Base-by-base conservation (phyloP, 2,329 filamentous ascomycete genomes). In the Ciborinia camelliae region DNA sequence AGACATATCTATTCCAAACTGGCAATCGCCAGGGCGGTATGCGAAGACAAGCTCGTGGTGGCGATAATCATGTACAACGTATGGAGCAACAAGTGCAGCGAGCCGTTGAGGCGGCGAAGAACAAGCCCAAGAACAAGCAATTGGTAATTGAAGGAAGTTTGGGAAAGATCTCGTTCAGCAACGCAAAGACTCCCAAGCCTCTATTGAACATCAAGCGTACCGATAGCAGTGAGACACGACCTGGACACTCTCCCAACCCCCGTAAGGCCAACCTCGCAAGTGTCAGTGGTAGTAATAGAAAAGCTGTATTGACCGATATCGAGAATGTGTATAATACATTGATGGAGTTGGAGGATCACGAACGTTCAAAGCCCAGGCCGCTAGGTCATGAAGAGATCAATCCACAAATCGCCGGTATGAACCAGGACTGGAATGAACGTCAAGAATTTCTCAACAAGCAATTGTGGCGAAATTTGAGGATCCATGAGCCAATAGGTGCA, bases 61-160 rank as follows among this genome's bases (percentile, higher is more conserved):
- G 91, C 23, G 95, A 99, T 76, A 99, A 97, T 75, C 95, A 99
- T 74, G 91, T 98, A 80, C 95, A 98, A 76, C 89, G 95, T 63
- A 99, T 99, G 95, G 94, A 99, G 77, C 95, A 99, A 77, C 95
- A 99, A 77, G 96, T 99, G 15, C 94, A 97, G 76, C 88, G 95
- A 64, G 95, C 95, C 30, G 95, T 99, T 0, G 95, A 99, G 75
- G 95, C 95, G 0, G 95, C 95, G 61, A 99, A 98, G 80, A 91
- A 92, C 66, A 94, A 96, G 77, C 95, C 95, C 15, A 99, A 99
- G 82, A 97, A 96, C 75, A 96, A 96, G 74, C 93, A 97, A 76
- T 83, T 99, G 10, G 93, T 98, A 26, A 94, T 99, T 66, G 94
- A 97, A 75, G 95, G 95, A 32, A 97, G 92, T 74, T 80, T 99